Percentiles rank a stretch among this genome's conserved stretches.
phyloP scores from a whole-genome alignment of 345 rosid genomes.

The Nephelium lappaceum region DNA sequence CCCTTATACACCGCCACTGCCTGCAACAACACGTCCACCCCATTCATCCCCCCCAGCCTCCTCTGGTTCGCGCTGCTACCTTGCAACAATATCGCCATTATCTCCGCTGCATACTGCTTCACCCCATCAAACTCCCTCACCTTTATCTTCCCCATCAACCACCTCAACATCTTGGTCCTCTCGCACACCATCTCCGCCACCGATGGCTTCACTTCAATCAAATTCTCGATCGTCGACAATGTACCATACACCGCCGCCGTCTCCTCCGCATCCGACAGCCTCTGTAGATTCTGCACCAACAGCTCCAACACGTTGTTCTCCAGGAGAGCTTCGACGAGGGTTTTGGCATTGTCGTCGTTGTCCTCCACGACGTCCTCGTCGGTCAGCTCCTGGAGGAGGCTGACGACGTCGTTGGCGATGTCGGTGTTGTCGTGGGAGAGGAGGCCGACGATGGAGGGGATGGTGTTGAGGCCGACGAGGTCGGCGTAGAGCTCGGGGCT shows the following conservation, averaged over 20 bases:
- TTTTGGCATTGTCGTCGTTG: conserved; percentile 80
- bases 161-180: conserved; percentile 74
- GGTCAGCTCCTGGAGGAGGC: conserved; percentile 84
- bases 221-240: conserved; percentile 79
- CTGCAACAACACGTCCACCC: conserved; percentile 88
- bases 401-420: conserved; percentile 86
- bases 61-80: conserved; percentile 85
- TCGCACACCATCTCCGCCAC: conserved; percentile 92
- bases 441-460: conserved; percentile 83
- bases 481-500: conserved; percentile 96
- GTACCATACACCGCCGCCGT: conserved; percentile 76
- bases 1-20: conserved; percentile 95
- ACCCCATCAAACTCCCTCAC: conserved; percentile 83
- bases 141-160: conserved; percentile 82
- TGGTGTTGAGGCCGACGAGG: conserved; percentile 64
- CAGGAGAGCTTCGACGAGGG: conserved; percentile 65
- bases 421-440: conserved; percentile 87
- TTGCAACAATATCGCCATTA: conserved; percentile 85
- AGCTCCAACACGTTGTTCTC: conserved; percentile 90
- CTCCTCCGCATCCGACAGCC: conserved; percentile 84
- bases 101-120: conserved; percentile 96
- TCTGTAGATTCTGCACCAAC: conserved; percentile 84
- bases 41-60: conserved; percentile 91
- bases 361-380: conserved; percentile 92
- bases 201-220: conserved; percentile 90